Percentiles rank a stretch among this genome's conserved stretches.
Conservation (phyloP, 768 basidiomycete species). For the Lentinula sp. region DNA sequence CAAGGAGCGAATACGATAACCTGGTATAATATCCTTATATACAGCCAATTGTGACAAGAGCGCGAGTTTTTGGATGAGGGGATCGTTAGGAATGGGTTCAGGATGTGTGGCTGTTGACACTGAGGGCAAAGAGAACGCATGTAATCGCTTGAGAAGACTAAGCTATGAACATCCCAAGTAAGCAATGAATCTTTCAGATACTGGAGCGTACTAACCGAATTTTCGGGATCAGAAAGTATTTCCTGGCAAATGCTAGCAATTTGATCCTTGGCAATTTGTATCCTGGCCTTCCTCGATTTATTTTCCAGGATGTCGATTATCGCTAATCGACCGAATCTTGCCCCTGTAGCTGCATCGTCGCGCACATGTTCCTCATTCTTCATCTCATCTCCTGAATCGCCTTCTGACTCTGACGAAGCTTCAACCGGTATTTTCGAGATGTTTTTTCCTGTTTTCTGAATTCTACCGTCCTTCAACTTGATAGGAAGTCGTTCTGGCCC, state of each 20-base stretch:
- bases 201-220: constrained; percentile 56
- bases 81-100: constrained; percentile 72
- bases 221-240: constrained; percentile 91
- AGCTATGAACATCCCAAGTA: constrained; percentile 41
- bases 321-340: constrained; percentile 82
- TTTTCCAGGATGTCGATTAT: constrained; percentile 66
- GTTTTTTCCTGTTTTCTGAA: constrained; percentile 53
- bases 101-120: constrained; percentile 66
- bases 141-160: constrained; percentile 81
- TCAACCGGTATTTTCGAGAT: constrained; percentile 16
- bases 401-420: constrained; percentile 20
- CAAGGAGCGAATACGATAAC: constrained; percentile 88
- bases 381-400: constrained; percentile 28
- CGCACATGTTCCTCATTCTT: constrained; percentile 22
- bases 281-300: constrained; percentile 55
- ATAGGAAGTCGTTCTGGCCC: constrained; percentile 71
- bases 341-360: constrained; percentile 77
- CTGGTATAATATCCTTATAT: constrained; percentile 94
- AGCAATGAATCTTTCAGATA: not conserved
- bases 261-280: constrained; percentile 87
- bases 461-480: constrained; percentile 75
- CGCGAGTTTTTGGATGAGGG: constrained; percentile 79
- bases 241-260: constrained; percentile 93
- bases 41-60: constrained; percentile 88
- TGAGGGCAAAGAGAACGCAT: constrained; percentile 78